These are phyloP conservation scores for Phaeotremella skinneri DNA, from an alignment of 768 basidiomycete genomes.

Conservation along the genomic window DNA sequence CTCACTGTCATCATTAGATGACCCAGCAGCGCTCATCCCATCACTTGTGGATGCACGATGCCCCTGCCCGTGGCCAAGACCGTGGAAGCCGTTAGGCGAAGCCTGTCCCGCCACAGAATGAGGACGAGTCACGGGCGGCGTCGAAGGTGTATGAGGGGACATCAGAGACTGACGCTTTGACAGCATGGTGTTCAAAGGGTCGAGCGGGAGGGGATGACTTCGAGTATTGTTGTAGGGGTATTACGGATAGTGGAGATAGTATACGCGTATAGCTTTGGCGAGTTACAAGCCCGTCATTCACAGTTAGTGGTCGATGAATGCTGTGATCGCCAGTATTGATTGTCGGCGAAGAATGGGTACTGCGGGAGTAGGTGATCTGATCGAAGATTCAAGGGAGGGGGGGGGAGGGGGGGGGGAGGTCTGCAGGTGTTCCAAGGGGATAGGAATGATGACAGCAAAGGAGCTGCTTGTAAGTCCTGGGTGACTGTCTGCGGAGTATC, in stretches of 20 bases:
- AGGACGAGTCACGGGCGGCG: slow-evolving; percentile 26
- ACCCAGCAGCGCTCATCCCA: not conserved
- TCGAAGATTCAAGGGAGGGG: not conserved
- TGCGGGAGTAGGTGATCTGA: not conserved
- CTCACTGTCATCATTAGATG: slow-evolving; percentile 14
- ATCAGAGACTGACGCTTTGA: slow-evolving; percentile 3
- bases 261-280: too few relatives aligned
- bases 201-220: too few relatives aligned
- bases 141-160: slow-evolving; percentile 22
- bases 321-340: too few relatives aligned
- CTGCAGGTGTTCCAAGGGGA: too few relatives aligned
- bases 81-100: not conserved
- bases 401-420: not conserved
- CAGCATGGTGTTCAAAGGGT: too few relatives aligned
- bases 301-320: too few relatives aligned
- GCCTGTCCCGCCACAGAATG: slow-evolving; percentile 16
- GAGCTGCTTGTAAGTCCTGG: too few relatives aligned
- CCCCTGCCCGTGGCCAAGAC: not conserved
- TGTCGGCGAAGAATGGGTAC: not conserved
- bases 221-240: too few relatives aligned
- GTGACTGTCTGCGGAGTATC: too few relatives aligned
- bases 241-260: too few relatives aligned
- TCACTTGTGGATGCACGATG: not conserved
- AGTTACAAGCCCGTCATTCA: too few relatives aligned
- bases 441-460: too few relatives aligned